Base-by-base conservation (phyloP, 768 basidiomycete species). In the Boletus bicolor region DNA sequence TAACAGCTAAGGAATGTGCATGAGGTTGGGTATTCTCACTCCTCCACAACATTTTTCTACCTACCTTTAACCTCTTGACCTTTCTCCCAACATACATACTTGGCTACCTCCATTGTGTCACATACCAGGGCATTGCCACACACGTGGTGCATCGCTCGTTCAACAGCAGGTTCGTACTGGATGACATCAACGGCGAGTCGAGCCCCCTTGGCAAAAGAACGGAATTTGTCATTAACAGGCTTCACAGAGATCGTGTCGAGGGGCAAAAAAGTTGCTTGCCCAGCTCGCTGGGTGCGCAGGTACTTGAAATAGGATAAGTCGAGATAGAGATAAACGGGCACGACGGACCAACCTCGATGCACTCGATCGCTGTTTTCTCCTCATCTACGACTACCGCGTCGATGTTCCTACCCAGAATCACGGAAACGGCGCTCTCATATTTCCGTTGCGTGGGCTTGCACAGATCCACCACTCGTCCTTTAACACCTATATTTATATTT, bases 161-260 rank as follows among this genome's bases (percentile, higher is more conserved):
- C 95, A 7, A 97, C 87, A 5, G 79, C 84, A 24, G 92, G 79
- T 58, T 96, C 88, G 63, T 85, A 85, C 57, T 89, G 81, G 51
- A 95, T 89, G 21, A 93, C 85, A 62, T 95, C 92, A 28, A 94
- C 86, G 7, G 92, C 93, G 7, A 94, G 77, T 43, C 92, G 77
- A 4, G 91, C 89, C 0, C 91, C 91, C 63, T 93, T 91, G 3
- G 89, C 91, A 66, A 95, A 92, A 6, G 89, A 87, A 24, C 97
- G 86, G 73, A 91, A 93, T 70, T 93, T 94, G 74, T 98, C 97
- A 60, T 94, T 93, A 59, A 93, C 79, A 2, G 93, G 86, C 70
- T 96, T 98, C 35, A 89, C 88, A 67, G 93, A 91, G 61, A 98
- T 96, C 9, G 93, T 95, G 70, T 98, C 96, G n/a, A 99, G 85